A percentile compares a stretch with the other conserved stretches of the same genome.
Conservation (phyloP, 495 filamentous ascomycete genomes). For the Penicillium canariense region DNA sequence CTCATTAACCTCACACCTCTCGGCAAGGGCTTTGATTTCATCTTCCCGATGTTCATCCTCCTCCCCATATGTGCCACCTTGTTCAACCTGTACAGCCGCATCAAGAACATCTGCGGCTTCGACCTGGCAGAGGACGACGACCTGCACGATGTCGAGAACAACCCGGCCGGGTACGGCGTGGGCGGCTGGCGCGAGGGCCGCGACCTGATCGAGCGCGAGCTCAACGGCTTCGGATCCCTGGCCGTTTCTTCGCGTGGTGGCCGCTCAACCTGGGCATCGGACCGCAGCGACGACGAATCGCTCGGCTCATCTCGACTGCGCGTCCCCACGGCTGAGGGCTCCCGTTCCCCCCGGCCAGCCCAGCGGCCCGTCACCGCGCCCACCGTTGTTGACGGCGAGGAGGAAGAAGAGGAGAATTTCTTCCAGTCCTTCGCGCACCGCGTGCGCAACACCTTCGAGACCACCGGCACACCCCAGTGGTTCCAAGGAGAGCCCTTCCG, state of each 20-base stretch:
- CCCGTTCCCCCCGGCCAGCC: constrained; percentile 28
- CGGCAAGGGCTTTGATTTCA: constrained; percentile 78
- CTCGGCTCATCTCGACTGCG: constrained; percentile 33
- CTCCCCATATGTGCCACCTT: constrained; percentile 77
- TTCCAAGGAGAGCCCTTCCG: constrained; percentile 66
- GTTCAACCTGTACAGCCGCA: constrained; percentile 81
- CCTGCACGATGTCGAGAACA: constrained; percentile 62
- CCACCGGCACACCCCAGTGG: constrained; percentile 77
- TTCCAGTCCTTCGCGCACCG: constrained; percentile 80
- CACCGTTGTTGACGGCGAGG: constrained; percentile 48
- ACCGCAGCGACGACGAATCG: constrained; percentile 23
- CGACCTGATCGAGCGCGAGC: constrained; percentile 88
- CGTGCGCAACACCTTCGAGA: constrained; percentile 88
- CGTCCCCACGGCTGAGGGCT: constrained; percentile 28
- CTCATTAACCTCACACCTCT: constrained; percentile 83
- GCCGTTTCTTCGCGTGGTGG: constrained; percentile 39
- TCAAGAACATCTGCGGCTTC: constrained; percentile 76
- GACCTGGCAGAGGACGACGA: constrained; percentile 72
- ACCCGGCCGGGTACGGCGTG: constrained; percentile 63
- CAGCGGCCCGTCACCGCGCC: constrained; percentile 29
- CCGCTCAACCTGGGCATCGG: constrained; percentile 34
- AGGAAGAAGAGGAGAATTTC: constrained; percentile 73
- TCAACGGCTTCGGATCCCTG: constrained; percentile 61
- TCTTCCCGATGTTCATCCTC: constrained; percentile 85
- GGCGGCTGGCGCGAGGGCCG: constrained; percentile 90